Percentiles rank a stretch among this genome's conserved stretches.
Conservation (phyloP, 2,329 filamentous ascomycete species). For the Colletotrichum neosansevieriae region DNA sequence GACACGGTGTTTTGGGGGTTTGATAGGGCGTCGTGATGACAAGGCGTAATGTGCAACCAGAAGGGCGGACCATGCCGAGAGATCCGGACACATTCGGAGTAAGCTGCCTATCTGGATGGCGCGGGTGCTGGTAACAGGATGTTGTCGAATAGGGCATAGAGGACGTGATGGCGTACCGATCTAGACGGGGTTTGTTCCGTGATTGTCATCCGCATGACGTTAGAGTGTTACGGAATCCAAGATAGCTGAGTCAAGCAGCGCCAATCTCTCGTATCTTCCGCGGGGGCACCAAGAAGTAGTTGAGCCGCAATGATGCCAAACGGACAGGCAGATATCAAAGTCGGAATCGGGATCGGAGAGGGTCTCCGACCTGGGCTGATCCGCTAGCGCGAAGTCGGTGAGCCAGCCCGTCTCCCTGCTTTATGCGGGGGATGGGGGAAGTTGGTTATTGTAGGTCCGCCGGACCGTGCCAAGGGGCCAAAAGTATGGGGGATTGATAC, state of each 20-base stretch:
- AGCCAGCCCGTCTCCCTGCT: slow-evolving; percentile 18
- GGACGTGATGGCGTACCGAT: too few species aligned
- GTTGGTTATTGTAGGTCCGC: slow-evolving; percentile 9
- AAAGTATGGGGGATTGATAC: background rate
- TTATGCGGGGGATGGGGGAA: slow-evolving; percentile 7
- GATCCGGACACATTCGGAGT: too few species aligned
- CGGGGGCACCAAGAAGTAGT: slow-evolving; percentile 13
- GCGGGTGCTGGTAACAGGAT: too few species aligned
- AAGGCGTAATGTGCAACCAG: too few species aligned
- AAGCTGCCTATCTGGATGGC: too few species aligned
- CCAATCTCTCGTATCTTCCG: slow-evolving; percentile 10
- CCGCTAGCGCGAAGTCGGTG: slow-evolving; percentile 1
- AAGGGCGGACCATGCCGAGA: too few species aligned
- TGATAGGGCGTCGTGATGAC: too few species aligned
- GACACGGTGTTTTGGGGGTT: too few species aligned
- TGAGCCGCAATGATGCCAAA: background rate
- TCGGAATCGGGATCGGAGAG: slow-evolving; percentile 31
- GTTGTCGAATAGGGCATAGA: too few species aligned
- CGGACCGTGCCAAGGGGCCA: slow-evolving; percentile 16
- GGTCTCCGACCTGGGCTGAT: background rate
- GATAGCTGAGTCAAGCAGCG: slow-evolving; percentile 11
- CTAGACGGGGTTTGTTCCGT: too few species aligned
- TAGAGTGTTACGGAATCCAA: too few species aligned
- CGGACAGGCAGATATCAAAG: slow-evolving; percentile 11
- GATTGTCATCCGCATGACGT: too few species aligned